A percentile compares a stretch with the other conserved stretches of the same genome.
Conservation (phyloP, 2,329 filamentous ascomycete genomes). For the Trichoderma cornu-damae region DNA sequence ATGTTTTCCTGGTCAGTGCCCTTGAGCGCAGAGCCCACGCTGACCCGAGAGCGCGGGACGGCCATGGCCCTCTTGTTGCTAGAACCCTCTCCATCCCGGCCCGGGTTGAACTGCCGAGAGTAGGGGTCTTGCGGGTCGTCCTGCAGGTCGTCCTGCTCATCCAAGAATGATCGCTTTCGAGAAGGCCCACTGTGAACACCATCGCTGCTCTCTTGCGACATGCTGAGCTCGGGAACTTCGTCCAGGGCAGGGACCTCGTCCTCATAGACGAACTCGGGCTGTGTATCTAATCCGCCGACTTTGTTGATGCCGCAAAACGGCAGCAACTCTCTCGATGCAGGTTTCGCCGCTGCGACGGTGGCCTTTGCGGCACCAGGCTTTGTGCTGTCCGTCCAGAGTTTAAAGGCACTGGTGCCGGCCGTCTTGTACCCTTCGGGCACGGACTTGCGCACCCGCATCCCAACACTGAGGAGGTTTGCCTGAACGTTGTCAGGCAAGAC, state of each 20-base stretch:
- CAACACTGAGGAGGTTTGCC: constrained; percentile 80
- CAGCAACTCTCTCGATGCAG: constrained; percentile 55
- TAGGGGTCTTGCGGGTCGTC: constrained; percentile 31
- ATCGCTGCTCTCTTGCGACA: constrained; percentile 51
- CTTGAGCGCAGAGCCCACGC: constrained; percentile 25
- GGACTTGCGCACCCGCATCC: constrained; percentile 90
- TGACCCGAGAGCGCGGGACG: constrained; percentile 37
- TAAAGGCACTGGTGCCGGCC: constrained; percentile 43
- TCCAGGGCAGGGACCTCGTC: constrained; percentile 33
- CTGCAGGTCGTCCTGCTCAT: constrained; percentile 39
- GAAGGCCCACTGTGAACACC: constrained; percentile 31
- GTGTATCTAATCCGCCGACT: constrained; percentile 61
- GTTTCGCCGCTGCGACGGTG: constrained; percentile 23
- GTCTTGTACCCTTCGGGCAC: constrained; percentile 95
- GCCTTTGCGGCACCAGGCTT: background rate
- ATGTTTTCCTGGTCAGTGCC: constrained; percentile 45
- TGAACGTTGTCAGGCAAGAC: constrained; percentile 62
- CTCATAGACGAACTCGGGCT: constrained; percentile 40
- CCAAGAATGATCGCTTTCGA: constrained; percentile 48
- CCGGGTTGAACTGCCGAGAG: constrained; percentile 15
- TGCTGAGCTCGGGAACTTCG: constrained; percentile 45
- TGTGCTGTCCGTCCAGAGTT: constrained; percentile 44
- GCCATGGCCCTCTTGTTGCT: constrained; percentile 45
- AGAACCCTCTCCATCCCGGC: constrained; percentile 37
- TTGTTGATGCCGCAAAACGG: constrained; percentile 80